A percentile compares a stretch with the other conserved stretches of the same genome.
Conservation (phyloP, 345 rosid genomes). For the Microthlaspi erraticum region DNA sequence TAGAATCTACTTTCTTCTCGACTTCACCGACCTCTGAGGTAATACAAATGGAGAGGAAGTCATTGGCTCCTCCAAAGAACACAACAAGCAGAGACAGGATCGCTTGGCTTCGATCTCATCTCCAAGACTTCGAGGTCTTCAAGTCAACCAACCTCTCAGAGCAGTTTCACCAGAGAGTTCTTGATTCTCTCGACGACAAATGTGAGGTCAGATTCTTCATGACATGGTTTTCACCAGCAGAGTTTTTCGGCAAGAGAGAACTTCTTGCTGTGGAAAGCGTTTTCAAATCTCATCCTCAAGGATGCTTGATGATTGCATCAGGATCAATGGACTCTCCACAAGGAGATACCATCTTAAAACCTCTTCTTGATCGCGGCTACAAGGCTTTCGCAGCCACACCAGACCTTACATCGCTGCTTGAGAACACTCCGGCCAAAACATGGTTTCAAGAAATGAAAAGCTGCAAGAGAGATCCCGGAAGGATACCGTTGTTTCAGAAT, state of each 20-base stretch:
- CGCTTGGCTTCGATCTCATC: slow-evolving; percentile 55
- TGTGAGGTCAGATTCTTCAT: slow-evolving; percentile 74
- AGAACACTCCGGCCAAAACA: slow-evolving; percentile 68
- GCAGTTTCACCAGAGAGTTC: slow-evolving; percentile 59
- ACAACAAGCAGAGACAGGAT: slow-evolving; percentile 54
- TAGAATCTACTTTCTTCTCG: slow-evolving; percentile 25
- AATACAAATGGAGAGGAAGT: slow-evolving; percentile 38
- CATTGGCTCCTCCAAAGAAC: slow-evolving; percentile 56
- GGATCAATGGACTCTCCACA: slow-evolving; percentile 60
- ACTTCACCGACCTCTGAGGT: slow-evolving; percentile 23
- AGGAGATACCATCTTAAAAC: slow-evolving; percentile 64
- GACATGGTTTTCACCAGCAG: slow-evolving; percentile 83
- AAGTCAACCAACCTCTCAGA: slow-evolving; percentile 52
- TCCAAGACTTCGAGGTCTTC: slow-evolving; percentile 53
- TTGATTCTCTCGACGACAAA: slow-evolving; percentile 50
- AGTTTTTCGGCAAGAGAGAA: slow-evolving; percentile 59
- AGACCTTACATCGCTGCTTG: slow-evolving; percentile 58
- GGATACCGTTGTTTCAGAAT: slow-evolving; percentile 72
- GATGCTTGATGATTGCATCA: slow-evolving; percentile 73
- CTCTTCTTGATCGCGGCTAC: slow-evolving; percentile 55
- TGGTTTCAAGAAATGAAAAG: slow-evolving; percentile 68
- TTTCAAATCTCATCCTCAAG: slow-evolving; percentile 65
- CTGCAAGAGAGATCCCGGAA: slow-evolving; percentile 76
- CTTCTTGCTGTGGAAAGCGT: slow-evolving; percentile 62
- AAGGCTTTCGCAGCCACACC: slow-evolving; percentile 64